Conservation (phyloP, 805 yeast genomes). For the Teunomyces kruisii region DNA sequence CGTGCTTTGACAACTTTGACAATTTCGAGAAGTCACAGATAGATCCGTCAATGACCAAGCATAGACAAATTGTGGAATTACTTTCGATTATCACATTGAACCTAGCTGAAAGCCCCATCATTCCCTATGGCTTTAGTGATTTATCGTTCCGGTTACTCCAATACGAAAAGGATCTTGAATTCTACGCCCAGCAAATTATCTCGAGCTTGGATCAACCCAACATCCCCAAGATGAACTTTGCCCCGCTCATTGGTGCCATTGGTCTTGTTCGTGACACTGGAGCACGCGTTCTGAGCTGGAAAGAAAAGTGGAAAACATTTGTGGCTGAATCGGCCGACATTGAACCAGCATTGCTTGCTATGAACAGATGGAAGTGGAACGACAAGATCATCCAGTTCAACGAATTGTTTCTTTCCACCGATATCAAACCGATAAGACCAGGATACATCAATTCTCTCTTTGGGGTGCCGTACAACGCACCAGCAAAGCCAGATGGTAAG, state of each 20-base stretch:
- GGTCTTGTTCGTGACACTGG: conserved; percentile 34
- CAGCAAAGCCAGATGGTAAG: conserved; percentile 30
- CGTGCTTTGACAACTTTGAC: conserved; percentile 67
- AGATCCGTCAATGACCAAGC: conserved; percentile 58
- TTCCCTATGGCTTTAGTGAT: conserved; percentile 62
- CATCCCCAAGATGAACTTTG: conserved; percentile 22
- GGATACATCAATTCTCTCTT: conserved; percentile 68
- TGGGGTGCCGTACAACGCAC: conserved; percentile 67
- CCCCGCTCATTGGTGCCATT: conserved; percentile 23
- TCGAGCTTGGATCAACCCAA: conserved; percentile 8
- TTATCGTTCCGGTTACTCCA: conserved; percentile 45
- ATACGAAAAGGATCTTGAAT: conserved; percentile 48
- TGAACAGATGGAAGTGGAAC: conserved; percentile 81
- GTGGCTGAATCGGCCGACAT: conserved; percentile 44
- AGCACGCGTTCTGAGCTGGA: conserved; percentile 52
- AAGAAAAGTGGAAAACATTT: conserved; percentile 59
- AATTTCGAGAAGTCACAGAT: conserved; percentile 46
- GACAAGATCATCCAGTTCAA: conserved; percentile 59
- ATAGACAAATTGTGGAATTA: conserved; percentile 55
- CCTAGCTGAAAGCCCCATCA: conserved; percentile 70
- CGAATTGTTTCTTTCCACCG: conserved; percentile 47
- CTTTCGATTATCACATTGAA: conserved; percentile 54
- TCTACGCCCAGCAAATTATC: conserved; percentile 25
- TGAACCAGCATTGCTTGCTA: conserved; percentile 72
- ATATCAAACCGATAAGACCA: conserved; percentile 49